Conservation (phyloP, 2,329 filamentous ascomycete species). For the Colletotrichum magnum region DNA sequence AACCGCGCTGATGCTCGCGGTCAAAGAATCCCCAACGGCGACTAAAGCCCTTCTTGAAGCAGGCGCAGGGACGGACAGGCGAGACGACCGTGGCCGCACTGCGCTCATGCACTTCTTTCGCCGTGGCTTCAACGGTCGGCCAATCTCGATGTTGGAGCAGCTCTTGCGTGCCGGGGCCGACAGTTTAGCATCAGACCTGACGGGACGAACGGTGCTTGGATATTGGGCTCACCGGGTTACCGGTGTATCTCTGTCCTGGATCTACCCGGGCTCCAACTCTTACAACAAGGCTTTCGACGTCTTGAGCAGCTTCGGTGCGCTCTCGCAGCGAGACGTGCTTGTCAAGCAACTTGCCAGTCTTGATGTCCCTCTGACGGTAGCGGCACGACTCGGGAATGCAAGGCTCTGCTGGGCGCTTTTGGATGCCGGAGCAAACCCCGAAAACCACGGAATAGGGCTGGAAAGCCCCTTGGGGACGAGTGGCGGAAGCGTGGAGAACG, state of each 20-base stretch:
- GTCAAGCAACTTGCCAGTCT: neutral
- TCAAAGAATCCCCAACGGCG: slow-evolving; percentile 4
- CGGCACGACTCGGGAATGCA: slow-evolving; percentile 10
- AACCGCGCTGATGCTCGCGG: slow-evolving; percentile 11
- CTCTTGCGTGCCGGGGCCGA: neutral
- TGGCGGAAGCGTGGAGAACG: neutral
- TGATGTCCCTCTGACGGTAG: slow-evolving; percentile 2
- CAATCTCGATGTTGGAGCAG: neutral
- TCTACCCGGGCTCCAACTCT: slow-evolving; percentile 15
- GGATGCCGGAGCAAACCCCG: slow-evolving; percentile 2
- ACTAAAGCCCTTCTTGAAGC: slow-evolving; percentile 88
- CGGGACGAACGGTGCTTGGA: neutral
- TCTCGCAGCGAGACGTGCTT: slow-evolving; percentile 4
- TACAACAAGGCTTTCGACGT: slow-evolving; percentile 1
- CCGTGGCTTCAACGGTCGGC: neutral
- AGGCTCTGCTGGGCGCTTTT: slow-evolving; percentile 13
- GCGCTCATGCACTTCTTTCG: slow-evolving; percentile 10
- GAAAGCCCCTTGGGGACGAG: neutral
- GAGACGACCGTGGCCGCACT: slow-evolving; percentile 6
- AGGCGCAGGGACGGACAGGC: slow-evolving; percentile 81
- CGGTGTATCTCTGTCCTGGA: neutral
- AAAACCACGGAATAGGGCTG: neutral
- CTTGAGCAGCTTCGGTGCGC: neutral
- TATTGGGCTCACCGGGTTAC: slow-evolving; percentile 6
- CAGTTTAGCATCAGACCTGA: neutral